Conservation (phyloP, 345 rosid genomes). For the Turnera subulata region DNA sequence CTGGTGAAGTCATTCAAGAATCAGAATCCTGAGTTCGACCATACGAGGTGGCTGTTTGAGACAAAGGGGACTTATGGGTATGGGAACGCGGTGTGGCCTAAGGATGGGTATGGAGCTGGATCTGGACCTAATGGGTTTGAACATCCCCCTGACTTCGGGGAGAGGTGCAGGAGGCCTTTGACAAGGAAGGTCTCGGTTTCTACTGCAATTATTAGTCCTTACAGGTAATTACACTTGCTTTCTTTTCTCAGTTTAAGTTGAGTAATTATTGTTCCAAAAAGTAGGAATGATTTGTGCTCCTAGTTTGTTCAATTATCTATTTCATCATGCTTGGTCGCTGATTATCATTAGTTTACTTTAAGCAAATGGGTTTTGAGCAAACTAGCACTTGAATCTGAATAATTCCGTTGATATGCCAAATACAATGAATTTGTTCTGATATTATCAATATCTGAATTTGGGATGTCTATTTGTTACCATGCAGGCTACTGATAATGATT, state of each 20-base stretch:
- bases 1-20: constrained; percentile 68
- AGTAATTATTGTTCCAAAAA: too few species aligned
- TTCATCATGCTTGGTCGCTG: too few species aligned
- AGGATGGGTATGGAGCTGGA: constrained; percentile 63
- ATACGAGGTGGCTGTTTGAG: constrained; percentile 74
- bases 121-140: constrained; percentile 58
- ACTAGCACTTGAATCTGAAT: too few species aligned
- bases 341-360: not conserved
- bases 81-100: constrained; percentile 81
- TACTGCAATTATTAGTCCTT: constrained; percentile 68
- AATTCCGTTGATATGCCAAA: too few species aligned
- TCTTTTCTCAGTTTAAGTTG: not conserved
- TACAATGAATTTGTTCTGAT: not conserved
- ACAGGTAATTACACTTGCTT: constrained; percentile 39
- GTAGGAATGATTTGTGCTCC: too few species aligned
- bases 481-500: constrained; percentile 48
- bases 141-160: constrained; percentile 63
- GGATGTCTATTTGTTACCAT: constrained; percentile 7
- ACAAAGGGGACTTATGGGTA: constrained; percentile 82
- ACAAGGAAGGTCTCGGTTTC: constrained; percentile 61
- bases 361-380: not conserved
- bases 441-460: not conserved
- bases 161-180: constrained; percentile 53
- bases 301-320: too few species aligned
- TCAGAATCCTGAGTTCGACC: constrained; percentile 67